A percentile compares a stretch with the other conserved stretches of the same genome.
These are phyloP conservation scores for Tetragonia tetragonoides DNA, from an alignment of 148 eudicot genomes.

Conservation along the genomic window DNA sequence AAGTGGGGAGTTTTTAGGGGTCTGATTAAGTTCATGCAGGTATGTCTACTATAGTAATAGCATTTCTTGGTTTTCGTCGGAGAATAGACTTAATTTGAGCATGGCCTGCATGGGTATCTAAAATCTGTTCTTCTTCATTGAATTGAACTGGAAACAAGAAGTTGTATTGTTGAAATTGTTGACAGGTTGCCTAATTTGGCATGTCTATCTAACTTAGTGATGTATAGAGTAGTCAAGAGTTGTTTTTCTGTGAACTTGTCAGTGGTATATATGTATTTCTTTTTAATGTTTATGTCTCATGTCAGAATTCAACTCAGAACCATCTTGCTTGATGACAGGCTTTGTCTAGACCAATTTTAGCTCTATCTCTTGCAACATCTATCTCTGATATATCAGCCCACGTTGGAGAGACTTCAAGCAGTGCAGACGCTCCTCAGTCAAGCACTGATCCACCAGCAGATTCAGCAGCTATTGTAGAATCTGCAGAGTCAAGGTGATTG, in stretches of 20 bases:
- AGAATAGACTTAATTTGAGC: background rate
- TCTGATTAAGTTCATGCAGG: constrained; percentile 49
- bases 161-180: background rate
- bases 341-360: constrained; percentile 55
- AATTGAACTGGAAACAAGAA: background rate
- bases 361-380: constrained; percentile 47
- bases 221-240: background rate
- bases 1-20: constrained; percentile 45
- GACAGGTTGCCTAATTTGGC: background rate
- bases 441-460: constrained; percentile 26
- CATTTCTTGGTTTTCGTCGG: background rate
- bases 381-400: constrained; percentile 36
- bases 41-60: constrained; percentile 21
- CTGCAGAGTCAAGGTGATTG: constrained; percentile 40
- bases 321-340: constrained; percentile 34
- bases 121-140: background rate
- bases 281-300: background rate
- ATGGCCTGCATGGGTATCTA: background rate
- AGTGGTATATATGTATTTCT: background rate
- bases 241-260: background rate
- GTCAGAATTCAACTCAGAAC: background rate
- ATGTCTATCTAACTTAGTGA: background rate
- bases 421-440: constrained; percentile 31
- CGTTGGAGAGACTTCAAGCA: constrained; percentile 33
- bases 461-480: constrained; percentile 19